Evolutionary conservation across 805 yeast genomes (phyloP), one percentile per base, ranked within the genome.

Genomic region (Metschnikowia matae): DNA sequence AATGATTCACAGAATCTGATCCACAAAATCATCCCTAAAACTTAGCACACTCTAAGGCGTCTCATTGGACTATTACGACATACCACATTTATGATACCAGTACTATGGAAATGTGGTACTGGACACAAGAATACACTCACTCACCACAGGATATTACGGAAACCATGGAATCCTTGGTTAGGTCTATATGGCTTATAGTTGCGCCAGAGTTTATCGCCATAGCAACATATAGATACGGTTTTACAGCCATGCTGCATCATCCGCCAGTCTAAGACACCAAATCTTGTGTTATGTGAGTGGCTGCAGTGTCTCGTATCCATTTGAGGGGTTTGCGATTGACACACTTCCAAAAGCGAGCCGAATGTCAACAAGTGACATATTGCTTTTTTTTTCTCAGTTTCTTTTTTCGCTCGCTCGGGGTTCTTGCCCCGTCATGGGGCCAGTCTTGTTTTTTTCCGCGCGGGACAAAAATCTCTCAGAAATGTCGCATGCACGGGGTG

Each of bases 401-500:
- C 32, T 20, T 43, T 43, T 43, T 43, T 43, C 46, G 38, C 31
- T 33, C 26, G 18, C 35, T 14, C 29, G 45, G 38, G 21, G 17
- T 14, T 42, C n/a, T 5, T 21, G 18, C 14, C 46, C 29, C 29
- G 29, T 15, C 31, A 23, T n/a, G 29, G 34, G 23, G 23, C 40
- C 33, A 26, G 29, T 23, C 33, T 15, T 35, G 20, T 21, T 34
- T 23, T 23, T 44, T 44, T 36, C 34, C 17, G 46, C 46, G 46
- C 43, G 34, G 33, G 14, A 7, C 18, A 32, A 48, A 51, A 53
- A 53, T 53, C 48, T 40, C 55, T 47, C 55, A 53, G 42, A 53
- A 52, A 53, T 53, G 55, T 53, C 55, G 55, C 51, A 39, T 42
- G 40, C 39, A 29, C 33, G 11, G 23, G 21, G 17, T 36, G 29